phyloP scores from a whole-genome alignment of 257 asterid species.

The Plantago ovata region DNA sequence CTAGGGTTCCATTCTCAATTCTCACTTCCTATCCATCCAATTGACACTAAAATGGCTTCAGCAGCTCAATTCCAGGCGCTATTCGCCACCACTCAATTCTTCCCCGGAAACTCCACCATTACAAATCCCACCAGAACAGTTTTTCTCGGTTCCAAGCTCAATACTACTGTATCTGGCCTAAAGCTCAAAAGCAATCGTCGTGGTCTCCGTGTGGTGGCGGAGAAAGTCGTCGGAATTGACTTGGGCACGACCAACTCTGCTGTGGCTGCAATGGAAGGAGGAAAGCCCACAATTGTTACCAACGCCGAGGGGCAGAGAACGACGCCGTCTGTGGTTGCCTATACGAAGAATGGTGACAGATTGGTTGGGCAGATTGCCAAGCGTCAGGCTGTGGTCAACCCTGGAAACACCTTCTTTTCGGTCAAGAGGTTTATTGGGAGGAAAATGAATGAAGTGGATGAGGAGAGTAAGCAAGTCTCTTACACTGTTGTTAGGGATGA shows the following conservation, averaged over 20 bases:
- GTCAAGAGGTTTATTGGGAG: constrained; percentile 72
- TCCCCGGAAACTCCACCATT: too few species aligned
- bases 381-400: constrained; percentile 74
- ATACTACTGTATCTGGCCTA: too few species aligned
- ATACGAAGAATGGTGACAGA: constrained; percentile 60
- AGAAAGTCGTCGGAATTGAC: constrained; percentile 70
- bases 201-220: constrained; percentile 48
- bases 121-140: too few species aligned
- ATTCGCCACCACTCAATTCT: too few species aligned
- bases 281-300: constrained; percentile 65
- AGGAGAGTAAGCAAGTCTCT: constrained; percentile 72
- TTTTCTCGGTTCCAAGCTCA: too few species aligned
- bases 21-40: too few species aligned
- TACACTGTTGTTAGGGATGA: constrained; percentile 59
- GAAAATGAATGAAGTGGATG: constrained; percentile 70
- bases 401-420: constrained; percentile 60
- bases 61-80: too few species aligned
- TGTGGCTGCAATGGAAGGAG: constrained; percentile 79
- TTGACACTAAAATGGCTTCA: too few species aligned
- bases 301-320: constrained; percentile 70
- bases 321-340: constrained; percentile 71
- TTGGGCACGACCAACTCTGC: constrained; percentile 71
- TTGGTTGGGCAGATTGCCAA: constrained; percentile 68
- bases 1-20: too few species aligned
- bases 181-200: too few species aligned